phyloP scores from a whole-genome alignment of 495 filamentous ascomycete genomes.

The Penicillium mononematosum region DNA sequence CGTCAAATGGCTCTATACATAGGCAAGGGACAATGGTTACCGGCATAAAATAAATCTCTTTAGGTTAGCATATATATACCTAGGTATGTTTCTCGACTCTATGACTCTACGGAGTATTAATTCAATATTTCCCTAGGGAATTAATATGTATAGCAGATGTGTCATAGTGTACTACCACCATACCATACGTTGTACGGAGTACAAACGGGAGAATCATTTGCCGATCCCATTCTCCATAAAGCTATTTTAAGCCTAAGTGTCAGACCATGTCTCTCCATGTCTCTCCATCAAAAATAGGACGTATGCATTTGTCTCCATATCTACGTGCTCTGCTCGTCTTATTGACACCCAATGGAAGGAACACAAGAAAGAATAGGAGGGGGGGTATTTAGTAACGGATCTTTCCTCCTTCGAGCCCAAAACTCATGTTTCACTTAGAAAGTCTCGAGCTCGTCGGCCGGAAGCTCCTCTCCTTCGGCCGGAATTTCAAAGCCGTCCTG shows the following conservation, averaged over 20 bases:
- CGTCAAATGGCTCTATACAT: not conserved
- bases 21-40: not conserved
- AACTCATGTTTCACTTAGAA: conserved; percentile 35
- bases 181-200: not conserved
- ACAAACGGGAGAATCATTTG: conserved; percentile 7
- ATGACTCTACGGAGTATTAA: not conserved
- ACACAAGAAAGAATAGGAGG: conserved; percentile 10
- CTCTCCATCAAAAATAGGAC: not conserved
- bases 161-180: not conserved
- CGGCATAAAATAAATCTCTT: no score
- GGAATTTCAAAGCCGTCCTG: conserved; percentile 57
- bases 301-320: conserved; percentile 20
- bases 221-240: conserved; percentile 7
- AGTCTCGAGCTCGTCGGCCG: conserved; percentile 49
- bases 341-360: conserved; percentile 11
- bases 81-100: not conserved
- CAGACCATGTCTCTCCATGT: conserved; percentile 1
- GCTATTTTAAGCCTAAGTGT: conserved; percentile 8
- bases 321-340: conserved; percentile 18
- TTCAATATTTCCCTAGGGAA: not conserved
- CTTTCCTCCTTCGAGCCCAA: conserved; percentile 12
- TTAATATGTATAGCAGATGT: not conserved
- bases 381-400: conserved; percentile 31
- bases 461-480: conserved; percentile 36
- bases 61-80: no score